Conservation (phyloP, 257 asterid genomes). For the Rehmannia glutinosa region DNA sequence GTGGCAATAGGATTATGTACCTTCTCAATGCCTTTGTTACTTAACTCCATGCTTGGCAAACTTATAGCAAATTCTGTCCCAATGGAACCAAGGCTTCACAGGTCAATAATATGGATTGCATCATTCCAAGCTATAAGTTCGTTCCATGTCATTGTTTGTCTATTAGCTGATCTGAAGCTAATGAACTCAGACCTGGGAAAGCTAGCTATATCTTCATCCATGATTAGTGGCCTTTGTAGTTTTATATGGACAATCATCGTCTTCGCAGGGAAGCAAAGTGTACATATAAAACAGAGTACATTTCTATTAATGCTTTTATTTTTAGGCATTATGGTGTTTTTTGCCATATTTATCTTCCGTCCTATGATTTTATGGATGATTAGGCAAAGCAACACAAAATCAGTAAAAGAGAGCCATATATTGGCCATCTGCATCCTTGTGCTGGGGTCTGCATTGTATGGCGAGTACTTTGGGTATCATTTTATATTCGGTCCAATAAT, state of each 20-base stretch:
- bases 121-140: slow-evolving; percentile 35
- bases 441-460: slow-evolving; percentile 21
- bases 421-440: slow-evolving; percentile 16
- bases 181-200: slow-evolving; percentile 36
- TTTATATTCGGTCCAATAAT: slow-evolving; percentile 36
- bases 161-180: slow-evolving; percentile 34
- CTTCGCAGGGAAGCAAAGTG: slow-evolving; percentile 26
- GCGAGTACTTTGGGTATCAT: slow-evolving; percentile 36
- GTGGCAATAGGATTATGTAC: slow-evolving; percentile 27
- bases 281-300: neutral
- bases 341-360: slow-evolving; percentile 19
- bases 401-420: slow-evolving; percentile 30
- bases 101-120: slow-evolving; percentile 30
- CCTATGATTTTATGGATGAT: slow-evolving; percentile 30
- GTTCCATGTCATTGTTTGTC: slow-evolving; percentile 32
- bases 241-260: slow-evolving; percentile 22
- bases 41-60: slow-evolving; percentile 13
- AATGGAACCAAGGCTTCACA: slow-evolving; percentile 26
- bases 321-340: slow-evolving; percentile 7
- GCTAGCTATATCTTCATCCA: slow-evolving; percentile 38
- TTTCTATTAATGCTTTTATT: neutral
- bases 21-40: slow-evolving; percentile 24
- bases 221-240: slow-evolving; percentile 33
- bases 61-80: slow-evolving; percentile 7
- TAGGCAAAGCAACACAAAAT: slow-evolving; percentile 3